These are phyloP conservation scores for Cavenderia fasciculata DNA, from an alignment of 78 protist genomes.

Conservation along the genomic window DNA sequence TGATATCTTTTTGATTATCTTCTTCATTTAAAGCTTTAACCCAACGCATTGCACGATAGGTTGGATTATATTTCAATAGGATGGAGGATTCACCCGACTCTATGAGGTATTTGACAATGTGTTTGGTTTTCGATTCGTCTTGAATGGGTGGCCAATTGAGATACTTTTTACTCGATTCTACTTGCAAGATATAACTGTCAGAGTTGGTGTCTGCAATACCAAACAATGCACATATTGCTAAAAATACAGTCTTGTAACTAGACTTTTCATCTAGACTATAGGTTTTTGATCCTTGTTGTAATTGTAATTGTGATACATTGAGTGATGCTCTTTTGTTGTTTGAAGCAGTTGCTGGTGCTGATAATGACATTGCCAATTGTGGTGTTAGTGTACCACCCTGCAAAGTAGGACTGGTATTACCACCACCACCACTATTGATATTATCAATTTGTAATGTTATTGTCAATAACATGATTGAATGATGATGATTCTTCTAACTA, in stretches of 20 bases:
- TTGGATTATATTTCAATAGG: slow-evolving; percentile 28
- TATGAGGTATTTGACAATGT: slow-evolving; percentile 35
- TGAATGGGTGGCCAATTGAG: slow-evolving; percentile 46
- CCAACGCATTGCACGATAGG: slow-evolving; percentile 38
- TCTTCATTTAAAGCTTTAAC: slow-evolving; percentile 25
- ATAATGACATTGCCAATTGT: not conserved
- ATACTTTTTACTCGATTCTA: slow-evolving; percentile 42
- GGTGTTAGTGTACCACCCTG: not conserved
- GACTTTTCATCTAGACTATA: slow-evolving; percentile 40
- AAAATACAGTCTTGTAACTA: slow-evolving; percentile 47
- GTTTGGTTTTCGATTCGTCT: slow-evolving; percentile 49
- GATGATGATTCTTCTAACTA: too few species aligned
- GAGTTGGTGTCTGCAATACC: not conserved
- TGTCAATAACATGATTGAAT: slow-evolving; percentile 61
- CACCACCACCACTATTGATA: not conserved
- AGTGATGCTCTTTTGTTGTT: not conserved
- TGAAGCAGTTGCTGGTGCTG: slow-evolving; percentile 9
- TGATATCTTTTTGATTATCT: slow-evolving; percentile 45
- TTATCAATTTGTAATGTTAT: slow-evolving; percentile 46
- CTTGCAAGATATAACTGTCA: slow-evolving; percentile 15
- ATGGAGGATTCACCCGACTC: slow-evolving; percentile 49
- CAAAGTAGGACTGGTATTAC: not conserved
- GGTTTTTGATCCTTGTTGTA: slow-evolving; percentile 18
- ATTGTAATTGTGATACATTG: slow-evolving; percentile 28
- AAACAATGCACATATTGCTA: slow-evolving; percentile 56